Evolutionary conservation across 73 alveolate species (phyloP).

Genomic region (Paramecium caudatum): DNA sequence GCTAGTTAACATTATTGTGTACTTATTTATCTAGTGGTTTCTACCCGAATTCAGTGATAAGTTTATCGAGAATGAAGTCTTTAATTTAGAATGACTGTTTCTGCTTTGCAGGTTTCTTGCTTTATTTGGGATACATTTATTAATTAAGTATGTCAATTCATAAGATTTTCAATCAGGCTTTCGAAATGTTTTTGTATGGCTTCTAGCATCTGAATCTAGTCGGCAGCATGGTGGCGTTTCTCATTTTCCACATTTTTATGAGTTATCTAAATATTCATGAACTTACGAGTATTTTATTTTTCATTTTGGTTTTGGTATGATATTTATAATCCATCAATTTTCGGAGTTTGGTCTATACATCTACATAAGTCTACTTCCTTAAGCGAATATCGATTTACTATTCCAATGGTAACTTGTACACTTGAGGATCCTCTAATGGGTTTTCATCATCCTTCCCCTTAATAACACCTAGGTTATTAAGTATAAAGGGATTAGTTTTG

Average conservation of each 20-base stretch:
- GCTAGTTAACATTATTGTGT: background rate
- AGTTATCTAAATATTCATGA: constrained; percentile 19
- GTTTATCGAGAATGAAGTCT: constrained; percentile 5
- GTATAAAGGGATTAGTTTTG: background rate
- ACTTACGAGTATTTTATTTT: constrained; percentile 28
- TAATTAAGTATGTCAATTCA: background rate
- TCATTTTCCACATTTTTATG: constrained; percentile 62
- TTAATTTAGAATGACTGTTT: background rate
- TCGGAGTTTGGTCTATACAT: background rate
- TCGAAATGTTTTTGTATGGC: background rate
- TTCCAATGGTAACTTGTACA: background rate
- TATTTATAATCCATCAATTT: constrained; percentile 43
- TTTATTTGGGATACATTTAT: constrained; percentile 15
- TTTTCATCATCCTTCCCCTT: background rate
- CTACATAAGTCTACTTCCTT: background rate
- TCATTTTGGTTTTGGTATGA: constrained; percentile 43
- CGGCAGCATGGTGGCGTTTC: constrained; percentile 52
- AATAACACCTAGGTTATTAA: background rate
- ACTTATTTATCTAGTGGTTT: constrained; percentile 11
- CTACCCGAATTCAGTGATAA: background rate
- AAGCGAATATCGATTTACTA: background rate
- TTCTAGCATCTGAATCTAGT: background rate
- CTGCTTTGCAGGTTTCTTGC: background rate
- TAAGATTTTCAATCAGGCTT: background rate
- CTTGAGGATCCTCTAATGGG: background rate